Percentiles rank a stretch among this genome's conserved stretches.
Evolutionary conservation across 768 basidiomycete species (phyloP).

Genomic region (Pholiota conissans): DNA sequence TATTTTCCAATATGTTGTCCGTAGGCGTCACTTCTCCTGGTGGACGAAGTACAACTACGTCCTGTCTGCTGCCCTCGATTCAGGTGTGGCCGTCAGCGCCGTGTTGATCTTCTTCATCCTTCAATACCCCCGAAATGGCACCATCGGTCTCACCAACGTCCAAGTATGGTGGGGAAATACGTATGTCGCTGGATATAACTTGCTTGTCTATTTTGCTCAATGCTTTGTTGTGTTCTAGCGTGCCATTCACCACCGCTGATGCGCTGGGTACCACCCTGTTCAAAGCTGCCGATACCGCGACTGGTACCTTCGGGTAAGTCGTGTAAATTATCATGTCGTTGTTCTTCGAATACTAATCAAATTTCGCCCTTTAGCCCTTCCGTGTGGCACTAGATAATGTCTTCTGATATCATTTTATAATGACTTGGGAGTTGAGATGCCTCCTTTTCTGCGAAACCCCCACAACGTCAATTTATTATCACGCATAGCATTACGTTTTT

Average conservation of each 20-base stretch:
- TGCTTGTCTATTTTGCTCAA: neutral
- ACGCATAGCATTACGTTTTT: neutral
- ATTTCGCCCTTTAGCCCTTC: neutral
- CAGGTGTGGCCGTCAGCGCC: conserved; percentile 60
- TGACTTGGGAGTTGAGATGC: neutral
- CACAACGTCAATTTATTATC: neutral
- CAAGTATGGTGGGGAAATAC: conserved; percentile 76
- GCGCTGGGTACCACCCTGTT: conserved; percentile 35
- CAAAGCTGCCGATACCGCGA: neutral
- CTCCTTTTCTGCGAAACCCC: neutral
- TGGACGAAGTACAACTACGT: conserved; percentile 73
- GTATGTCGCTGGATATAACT: conserved; percentile 26
- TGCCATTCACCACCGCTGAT: conserved; percentile 43
- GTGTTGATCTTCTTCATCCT: conserved; percentile 59
- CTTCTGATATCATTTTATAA: neutral
- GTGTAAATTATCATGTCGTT: neutral
- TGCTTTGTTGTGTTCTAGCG: conserved; percentile 20
- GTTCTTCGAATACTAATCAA: no score
- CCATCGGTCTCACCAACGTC: conserved; percentile 53
- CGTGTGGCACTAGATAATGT: neutral
- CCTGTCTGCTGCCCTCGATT: conserved; percentile 70
- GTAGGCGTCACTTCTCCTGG: conserved; percentile 63
- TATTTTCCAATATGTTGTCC: conserved; percentile 62
- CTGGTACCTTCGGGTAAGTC: conserved; percentile 20
- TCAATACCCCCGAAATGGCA: conserved; percentile 65